Base-by-base conservation (phyloP, 2,329 filamentous ascomycete genomes). In the Thielaviopsis euricoi region DNA sequence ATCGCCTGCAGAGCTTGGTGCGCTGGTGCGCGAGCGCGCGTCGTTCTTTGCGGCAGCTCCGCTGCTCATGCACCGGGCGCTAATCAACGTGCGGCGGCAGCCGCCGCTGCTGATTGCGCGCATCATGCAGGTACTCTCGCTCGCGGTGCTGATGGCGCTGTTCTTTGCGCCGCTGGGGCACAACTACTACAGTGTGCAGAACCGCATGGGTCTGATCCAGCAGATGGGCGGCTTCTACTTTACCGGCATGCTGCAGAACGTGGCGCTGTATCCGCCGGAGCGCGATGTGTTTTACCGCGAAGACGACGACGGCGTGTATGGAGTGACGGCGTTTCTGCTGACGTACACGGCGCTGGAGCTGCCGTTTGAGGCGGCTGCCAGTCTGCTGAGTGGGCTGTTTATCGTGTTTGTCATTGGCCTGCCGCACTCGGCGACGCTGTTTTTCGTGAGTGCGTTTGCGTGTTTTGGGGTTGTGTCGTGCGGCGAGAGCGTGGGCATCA, bases 191-290 rank as follows among this genome's bases (percentile, higher is more conserved):
- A 80, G 80, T 1, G 76, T 90, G 0, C 86, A 89, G 67, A 87
- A 82, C 55, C 78, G 86, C 1, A 77, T 89, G 63, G 86, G 86
- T 0, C 85, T 88, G 63, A 72, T 89, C 0, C 82, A 89, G 62
- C 80, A 89, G 65, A 76, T 89, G 29, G 79, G 81, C 1, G 82
- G 85, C 0, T 79, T 87, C 40, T 86, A 86, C 68, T 86, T 86
- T 63, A 79, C 87, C 1, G 86, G 86, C 26, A 88, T 89, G 85
- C 74, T 89, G 13, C 85, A 89, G 67, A 89, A 89, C 64, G 82
- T 89, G 3, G 83, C 85, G 2, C 76, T 87, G 7, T 89, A 89
- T 65, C 86, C 86, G 0, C 72, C 72, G 48, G 86, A 89, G 65
- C 76, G 84, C 3, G 84, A 87, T 58, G 85, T 89, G 0, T 89